Evolutionary conservation across 2,329 filamentous ascomycete species (phyloP).

Genomic region (Aspergillus calidoustus): DNA sequence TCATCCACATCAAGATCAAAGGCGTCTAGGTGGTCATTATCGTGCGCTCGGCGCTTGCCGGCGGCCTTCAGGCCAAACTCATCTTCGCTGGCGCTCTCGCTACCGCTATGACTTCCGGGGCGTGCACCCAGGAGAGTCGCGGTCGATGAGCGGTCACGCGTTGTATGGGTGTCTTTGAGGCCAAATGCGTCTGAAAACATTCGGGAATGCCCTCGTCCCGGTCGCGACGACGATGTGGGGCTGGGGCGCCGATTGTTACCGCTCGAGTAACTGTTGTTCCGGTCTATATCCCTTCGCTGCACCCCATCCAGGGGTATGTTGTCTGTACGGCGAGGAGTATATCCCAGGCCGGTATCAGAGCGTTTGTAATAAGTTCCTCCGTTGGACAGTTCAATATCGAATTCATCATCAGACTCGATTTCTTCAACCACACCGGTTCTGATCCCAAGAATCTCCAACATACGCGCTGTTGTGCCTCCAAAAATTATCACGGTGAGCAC

Average conservation of each 20-base stretch:
- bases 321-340: constrained; percentile 68
- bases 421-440: constrained; percentile 95
- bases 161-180: constrained; percentile 50
- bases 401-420: constrained; percentile 96
- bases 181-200: constrained; percentile 57
- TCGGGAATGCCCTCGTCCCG: constrained; percentile 44
- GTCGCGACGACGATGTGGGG: constrained; percentile 47
- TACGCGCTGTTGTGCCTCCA: constrained; percentile 92
- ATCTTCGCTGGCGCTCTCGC: constrained; percentile 51
- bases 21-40: constrained; percentile 35
- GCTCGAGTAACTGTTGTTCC: constrained; percentile 58
- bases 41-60: constrained; percentile 43
- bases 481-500: constrained; percentile 99
- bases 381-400: constrained; percentile 84
- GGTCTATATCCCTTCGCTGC: constrained; percentile 38
- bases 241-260: constrained; percentile 60
- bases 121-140: constrained; percentile 57
- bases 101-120: constrained; percentile 48
- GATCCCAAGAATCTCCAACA: constrained; percentile 97
- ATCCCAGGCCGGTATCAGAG: constrained; percentile 75
- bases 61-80: constrained; percentile 51
- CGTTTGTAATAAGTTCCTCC: constrained; percentile 80
- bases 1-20: constrained; percentile 49
- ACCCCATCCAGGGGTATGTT: constrained; percentile 61
- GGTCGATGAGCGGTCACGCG: constrained; percentile 44